phyloP scores from a whole-genome alignment of 768 basidiomycete genomes.

The Rossbeevera mucosa region DNA sequence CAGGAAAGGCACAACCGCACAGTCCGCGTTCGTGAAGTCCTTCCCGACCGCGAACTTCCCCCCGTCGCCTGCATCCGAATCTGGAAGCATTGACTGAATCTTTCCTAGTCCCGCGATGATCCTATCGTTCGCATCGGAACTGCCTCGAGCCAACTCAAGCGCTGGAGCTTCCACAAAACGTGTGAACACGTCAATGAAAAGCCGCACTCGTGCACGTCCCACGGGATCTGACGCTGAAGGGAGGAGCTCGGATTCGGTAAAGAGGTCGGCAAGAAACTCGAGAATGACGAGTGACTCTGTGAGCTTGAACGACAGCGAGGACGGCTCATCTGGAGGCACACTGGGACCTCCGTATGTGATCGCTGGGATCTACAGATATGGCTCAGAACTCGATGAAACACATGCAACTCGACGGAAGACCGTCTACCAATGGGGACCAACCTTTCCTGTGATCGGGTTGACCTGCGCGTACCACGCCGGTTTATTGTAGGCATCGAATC shows the following conservation, averaged over 20 bases:
- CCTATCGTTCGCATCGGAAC: background rate
- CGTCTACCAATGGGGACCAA: conserved; percentile 21
- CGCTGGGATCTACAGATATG: conserved; percentile 44
- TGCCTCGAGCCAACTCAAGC: conserved; percentile 28
- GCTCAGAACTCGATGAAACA: too few species aligned
- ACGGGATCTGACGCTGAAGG: conserved; percentile 39
- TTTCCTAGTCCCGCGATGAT: conserved; percentile 1
- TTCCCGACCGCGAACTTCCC: conserved; percentile 35
- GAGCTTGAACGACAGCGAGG: conserved; percentile 53
- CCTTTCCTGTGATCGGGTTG: conserved; percentile 58
- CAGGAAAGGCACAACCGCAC: conserved; percentile 53
- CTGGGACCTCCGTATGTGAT: conserved; percentile 57
- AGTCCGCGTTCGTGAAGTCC: conserved; percentile 58
- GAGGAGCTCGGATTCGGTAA: background rate
- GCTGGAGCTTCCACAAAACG: conserved; percentile 39
- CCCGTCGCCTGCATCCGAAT: conserved; percentile 40
- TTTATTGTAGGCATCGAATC: conserved; percentile 53
- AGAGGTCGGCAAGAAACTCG: conserved; percentile 60
- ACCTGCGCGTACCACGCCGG: conserved; percentile 63
- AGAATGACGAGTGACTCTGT: conserved; percentile 61
- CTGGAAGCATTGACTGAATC: conserved; percentile 5
- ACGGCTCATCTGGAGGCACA: conserved; percentile 49
- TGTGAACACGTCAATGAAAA: conserved; percentile 54
- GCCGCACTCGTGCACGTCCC: conserved; percentile 50
- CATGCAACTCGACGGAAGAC: background rate